Evolutionary conservation across 495 filamentous ascomycete genomes (phyloP).

Genomic region (Lichenothelia convexa): DNA sequence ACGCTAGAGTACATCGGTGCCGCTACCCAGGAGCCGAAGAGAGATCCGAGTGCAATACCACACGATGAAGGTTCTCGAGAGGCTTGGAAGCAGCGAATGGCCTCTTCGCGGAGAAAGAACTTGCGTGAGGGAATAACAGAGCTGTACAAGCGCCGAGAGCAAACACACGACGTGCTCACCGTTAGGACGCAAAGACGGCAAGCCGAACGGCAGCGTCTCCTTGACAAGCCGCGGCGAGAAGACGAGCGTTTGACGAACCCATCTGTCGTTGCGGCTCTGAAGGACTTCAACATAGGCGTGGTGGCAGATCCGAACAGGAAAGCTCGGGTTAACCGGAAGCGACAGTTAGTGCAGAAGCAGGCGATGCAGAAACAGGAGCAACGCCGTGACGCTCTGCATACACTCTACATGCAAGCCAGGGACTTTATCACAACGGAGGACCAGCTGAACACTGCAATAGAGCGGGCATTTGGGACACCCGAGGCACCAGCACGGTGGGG

Average conservation of each 20-base stretch:
- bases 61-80: constrained; percentile 29
- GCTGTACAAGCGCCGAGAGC: constrained; percentile 36
- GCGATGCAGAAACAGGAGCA: constrained; percentile 23
- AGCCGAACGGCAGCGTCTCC: constrained; percentile 25
- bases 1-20: constrained; percentile 32
- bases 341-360: constrained; percentile 21
- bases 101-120: constrained; percentile 38
- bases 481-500: constrained; percentile 24
- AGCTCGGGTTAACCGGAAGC: constrained; percentile 27
- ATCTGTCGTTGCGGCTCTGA: constrained; percentile 16
- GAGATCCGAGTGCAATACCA: constrained; percentile 9
- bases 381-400: constrained; percentile 33
- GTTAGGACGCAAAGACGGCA: constrained; percentile 22
- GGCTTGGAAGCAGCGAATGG: constrained; percentile 44
- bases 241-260: constrained; percentile 43
- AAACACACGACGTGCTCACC: constrained; percentile 22
- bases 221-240: constrained; percentile 33
- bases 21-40: constrained; percentile 20
- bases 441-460: constrained; percentile 42
- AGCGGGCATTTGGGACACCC: constrained; percentile 37
- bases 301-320: constrained; percentile 32
- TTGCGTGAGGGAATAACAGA: constrained; percentile 43
- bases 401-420: constrained; percentile 45
- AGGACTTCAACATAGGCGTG: constrained; percentile 9
- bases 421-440: constrained; percentile 45